These are phyloP conservation scores for Barnettozyma wickerhamii DNA, from an alignment of 805 yeast species.

Conservation along the genomic window DNA sequence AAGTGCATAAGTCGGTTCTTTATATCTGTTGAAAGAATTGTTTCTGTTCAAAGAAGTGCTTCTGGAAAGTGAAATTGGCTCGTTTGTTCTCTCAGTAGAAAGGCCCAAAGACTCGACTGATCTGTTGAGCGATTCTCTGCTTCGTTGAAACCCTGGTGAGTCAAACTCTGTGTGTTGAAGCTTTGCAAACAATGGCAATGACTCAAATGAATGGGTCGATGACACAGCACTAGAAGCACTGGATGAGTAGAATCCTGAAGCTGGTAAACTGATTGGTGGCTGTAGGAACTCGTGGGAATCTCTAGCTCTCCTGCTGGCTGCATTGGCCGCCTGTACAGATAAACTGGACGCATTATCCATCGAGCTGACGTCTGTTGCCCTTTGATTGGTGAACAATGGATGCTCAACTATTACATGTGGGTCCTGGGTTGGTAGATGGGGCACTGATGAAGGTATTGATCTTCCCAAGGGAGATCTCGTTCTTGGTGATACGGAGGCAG, in stretches of 20 bases:
- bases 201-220: constrained; percentile 17
- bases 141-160: neutral
- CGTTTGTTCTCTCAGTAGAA: neutral
- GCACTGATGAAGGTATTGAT: neutral
- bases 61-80: neutral
- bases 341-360: neutral
- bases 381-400: neutral
- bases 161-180: constrained; percentile 1
- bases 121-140: constrained; percentile 1
- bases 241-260: constrained; percentile 8
- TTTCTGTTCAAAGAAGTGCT: neutral
- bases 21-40: neutral
- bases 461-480: neutral
- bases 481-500: constrained; percentile 1
- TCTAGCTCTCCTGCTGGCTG: constrained; percentile 3
- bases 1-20: neutral
- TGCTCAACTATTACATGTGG: neutral
- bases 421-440: neutral
- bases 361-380: neutral
- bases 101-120: neutral
- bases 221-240: constrained; percentile 15
- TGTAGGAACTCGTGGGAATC: neutral
- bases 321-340: constrained; percentile 7
- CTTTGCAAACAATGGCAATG: constrained; percentile 16
- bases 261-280: constrained; percentile 9